Evolutionary conservation across 768 basidiomycete species (phyloP).

Genomic region (Lanmaoa pseudosensibilis): DNA sequence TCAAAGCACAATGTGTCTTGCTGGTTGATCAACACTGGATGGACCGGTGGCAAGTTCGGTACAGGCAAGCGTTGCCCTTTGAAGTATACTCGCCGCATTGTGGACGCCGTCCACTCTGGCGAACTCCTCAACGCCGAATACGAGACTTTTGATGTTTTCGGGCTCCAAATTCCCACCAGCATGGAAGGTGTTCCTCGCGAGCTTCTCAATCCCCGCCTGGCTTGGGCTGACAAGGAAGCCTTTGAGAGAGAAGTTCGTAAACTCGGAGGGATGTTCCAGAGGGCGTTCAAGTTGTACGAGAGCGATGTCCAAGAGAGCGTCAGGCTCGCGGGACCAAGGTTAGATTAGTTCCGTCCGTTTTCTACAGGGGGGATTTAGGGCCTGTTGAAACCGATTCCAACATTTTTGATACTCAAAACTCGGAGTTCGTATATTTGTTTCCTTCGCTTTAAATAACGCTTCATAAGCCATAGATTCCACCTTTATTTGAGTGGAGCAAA

Average conservation of each 20-base stretch:
- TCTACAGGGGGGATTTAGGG: neutral
- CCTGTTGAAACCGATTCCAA: slow-evolving; percentile 1
- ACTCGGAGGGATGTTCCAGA: slow-evolving; percentile 90
- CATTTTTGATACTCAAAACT: neutral
- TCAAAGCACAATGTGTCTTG: slow-evolving; percentile 83
- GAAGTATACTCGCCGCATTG: slow-evolving; percentile 92
- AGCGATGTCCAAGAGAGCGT: slow-evolving; percentile 81
- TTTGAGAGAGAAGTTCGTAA: slow-evolving; percentile 88
- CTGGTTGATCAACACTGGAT: slow-evolving; percentile 99
- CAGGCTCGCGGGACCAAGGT: slow-evolving; percentile 71
- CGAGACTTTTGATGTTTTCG: slow-evolving; percentile 82
- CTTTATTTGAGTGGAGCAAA: neutral
- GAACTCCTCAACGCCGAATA: slow-evolving; percentile 84
- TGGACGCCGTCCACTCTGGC: slow-evolving; percentile 96
- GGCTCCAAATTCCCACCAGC: slow-evolving; percentile 77
- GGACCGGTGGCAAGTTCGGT: slow-evolving; percentile 94
- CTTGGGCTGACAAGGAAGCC: slow-evolving; percentile 87
- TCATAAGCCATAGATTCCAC: slow-evolving; percentile 8
- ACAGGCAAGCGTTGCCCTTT: slow-evolving; percentile 93
- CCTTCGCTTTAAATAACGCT: neutral
- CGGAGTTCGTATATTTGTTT: neutral
- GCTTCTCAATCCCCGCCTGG: slow-evolving; percentile 82
- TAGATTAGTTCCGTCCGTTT: slow-evolving; percentile 20
- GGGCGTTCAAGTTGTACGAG: slow-evolving; percentile 92
- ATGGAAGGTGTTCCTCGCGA: slow-evolving; percentile 89